Evolutionary conservation across 441 rosid genomes (phyloP), one percentile per base, ranked within the genome.

Genomic region (Arabidopsis hybrid): DNA sequence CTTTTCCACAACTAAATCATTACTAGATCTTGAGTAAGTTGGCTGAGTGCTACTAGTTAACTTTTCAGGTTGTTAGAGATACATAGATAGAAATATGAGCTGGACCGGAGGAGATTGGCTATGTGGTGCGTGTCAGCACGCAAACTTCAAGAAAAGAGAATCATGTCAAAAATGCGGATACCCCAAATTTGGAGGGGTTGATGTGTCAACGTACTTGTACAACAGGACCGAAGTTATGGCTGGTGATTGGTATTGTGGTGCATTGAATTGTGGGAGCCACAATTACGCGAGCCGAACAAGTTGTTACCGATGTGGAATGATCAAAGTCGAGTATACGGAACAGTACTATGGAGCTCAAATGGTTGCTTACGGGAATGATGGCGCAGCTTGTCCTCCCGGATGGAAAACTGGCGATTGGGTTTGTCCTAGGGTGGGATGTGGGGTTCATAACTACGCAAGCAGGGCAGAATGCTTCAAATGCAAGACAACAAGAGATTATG

Each of bases 381-480:
- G 75, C 14, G 67, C 73, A 32, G 67, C 72, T 64, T 77, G 32
- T 31, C 97, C 92, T 60, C 95, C 99, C 0, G 99, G 97, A 8
- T 94, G 99, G 99, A 92, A 92, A 82, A 7, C 84, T 16, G 99
- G 99, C 47, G 97, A 92, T 65, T 95, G 97, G 97, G 69, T 91
- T 61, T 94, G 99, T 83, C 73, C 85, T 2, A 80, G 88, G 89
- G 66, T 79, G 60, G 97, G 88, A 35, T 92, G 99, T 64, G 96
- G 97, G 66, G 86, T 70, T 58, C 97, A 95, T 77, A 95, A 95
- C 72, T 95, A 89, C 69, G 97, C 97, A 40, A 85, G 91, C 80
- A 89, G 97, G 85, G 61, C 68, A 3, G 96, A 89, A 74, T 95
- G 99, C 82, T 87, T 51, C 67, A 89, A 82, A 76, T 95, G 99